Evolutionary conservation across 768 basidiomycete genomes (phyloP).

Genomic region (Leccinellum rugosiceps): DNA sequence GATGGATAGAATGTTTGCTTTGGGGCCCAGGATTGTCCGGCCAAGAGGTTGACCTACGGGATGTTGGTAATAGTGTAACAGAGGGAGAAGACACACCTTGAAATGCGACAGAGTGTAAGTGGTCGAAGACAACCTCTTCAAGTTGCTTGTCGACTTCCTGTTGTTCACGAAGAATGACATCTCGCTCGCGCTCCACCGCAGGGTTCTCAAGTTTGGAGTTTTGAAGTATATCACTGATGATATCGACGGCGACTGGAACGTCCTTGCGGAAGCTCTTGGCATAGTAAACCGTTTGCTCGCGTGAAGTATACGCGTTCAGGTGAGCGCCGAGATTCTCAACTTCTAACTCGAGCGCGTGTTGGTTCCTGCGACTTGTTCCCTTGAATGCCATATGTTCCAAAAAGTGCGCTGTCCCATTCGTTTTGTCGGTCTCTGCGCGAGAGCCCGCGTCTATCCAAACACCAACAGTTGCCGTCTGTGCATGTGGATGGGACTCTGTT

Average conservation of each 20-base stretch:
- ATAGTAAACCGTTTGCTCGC: slow-evolving; percentile 99
- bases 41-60: slow-evolving; percentile 85
- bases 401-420: slow-evolving; percentile 97
- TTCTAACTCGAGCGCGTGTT: slow-evolving; percentile 90
- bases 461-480: slow-evolving; percentile 97
- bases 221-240: slow-evolving; percentile 97
- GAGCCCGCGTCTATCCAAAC: slow-evolving; percentile 99
- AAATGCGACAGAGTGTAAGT: slow-evolving; percentile 95
- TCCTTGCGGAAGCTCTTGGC: slow-evolving; percentile 98
- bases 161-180: slow-evolving; percentile 95
- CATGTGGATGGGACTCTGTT: slow-evolving; percentile 84
- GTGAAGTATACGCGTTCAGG: slow-evolving; percentile 96
- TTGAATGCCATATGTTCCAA: slow-evolving; percentile 99
- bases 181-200: slow-evolving; percentile 93
- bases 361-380: slow-evolving; percentile 84
- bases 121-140: slow-evolving; percentile 98
- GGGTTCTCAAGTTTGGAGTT: slow-evolving; percentile 87
- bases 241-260: slow-evolving; percentile 86
- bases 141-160: slow-evolving; percentile 99
- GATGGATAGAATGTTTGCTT: slow-evolving; percentile 94
- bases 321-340: slow-evolving; percentile 98
- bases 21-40: slow-evolving; percentile 95
- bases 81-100: slow-evolving; percentile 53
- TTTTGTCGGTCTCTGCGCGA: slow-evolving; percentile 92
- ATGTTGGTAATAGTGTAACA: slow-evolving; percentile 7